A percentile compares a stretch with the other conserved stretches of the same genome.
Conservation (phyloP, 2,329 filamentous ascomycete genomes). For the Celoporthe dispersa region DNA sequence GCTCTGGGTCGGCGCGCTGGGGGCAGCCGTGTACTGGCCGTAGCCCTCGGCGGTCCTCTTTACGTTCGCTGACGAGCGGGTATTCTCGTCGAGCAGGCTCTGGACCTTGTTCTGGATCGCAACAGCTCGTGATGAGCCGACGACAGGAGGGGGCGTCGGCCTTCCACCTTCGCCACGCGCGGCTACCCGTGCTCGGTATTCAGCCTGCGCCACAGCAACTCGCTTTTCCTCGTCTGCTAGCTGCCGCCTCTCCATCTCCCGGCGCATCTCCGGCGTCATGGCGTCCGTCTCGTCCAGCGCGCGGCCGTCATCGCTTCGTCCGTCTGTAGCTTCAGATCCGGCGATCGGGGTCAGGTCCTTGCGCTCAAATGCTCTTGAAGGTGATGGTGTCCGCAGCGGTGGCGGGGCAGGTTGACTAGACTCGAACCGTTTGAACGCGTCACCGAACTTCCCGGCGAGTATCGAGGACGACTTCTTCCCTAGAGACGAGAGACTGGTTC, state of each 20-base stretch:
- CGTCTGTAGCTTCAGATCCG: conserved; percentile 75
- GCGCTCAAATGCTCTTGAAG: conserved; percentile 52
- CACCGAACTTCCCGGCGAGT: conserved; percentile 86
- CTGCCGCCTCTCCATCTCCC: conserved; percentile 82
- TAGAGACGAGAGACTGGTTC: conserved; percentile 72
- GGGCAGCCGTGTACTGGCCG: conserved; percentile 73
- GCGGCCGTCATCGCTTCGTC: conserved; percentile 68
- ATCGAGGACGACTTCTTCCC: conserved; percentile 69
- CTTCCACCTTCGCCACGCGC: conserved; percentile 58
- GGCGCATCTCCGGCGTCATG: conserved; percentile 83
- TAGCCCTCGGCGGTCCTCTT: conserved; percentile 85
- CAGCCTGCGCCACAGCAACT: conserved; percentile 85
- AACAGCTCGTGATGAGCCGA: conserved; percentile 68
- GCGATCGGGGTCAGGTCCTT: conserved; percentile 70
- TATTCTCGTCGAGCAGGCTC: conserved; percentile 79
- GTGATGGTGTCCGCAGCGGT: conserved; percentile 52
- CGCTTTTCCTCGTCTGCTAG: conserved; percentile 87
- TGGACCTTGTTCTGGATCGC: conserved; percentile 93
- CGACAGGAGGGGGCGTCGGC: conserved; percentile 53
- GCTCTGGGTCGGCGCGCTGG: conserved; percentile 40
- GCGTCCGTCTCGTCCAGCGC: conserved; percentile 69
- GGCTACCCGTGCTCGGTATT: conserved; percentile 79
- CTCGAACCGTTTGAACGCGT: conserved; percentile 93
- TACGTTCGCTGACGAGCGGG: conserved; percentile 59
- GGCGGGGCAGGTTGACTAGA: conserved; percentile 45